Percentiles rank a stretch among this genome's conserved stretches.
Evolutionary conservation across 2,329 filamentous ascomycete genomes (phyloP).

Genomic region (Fusarium devonianum): DNA sequence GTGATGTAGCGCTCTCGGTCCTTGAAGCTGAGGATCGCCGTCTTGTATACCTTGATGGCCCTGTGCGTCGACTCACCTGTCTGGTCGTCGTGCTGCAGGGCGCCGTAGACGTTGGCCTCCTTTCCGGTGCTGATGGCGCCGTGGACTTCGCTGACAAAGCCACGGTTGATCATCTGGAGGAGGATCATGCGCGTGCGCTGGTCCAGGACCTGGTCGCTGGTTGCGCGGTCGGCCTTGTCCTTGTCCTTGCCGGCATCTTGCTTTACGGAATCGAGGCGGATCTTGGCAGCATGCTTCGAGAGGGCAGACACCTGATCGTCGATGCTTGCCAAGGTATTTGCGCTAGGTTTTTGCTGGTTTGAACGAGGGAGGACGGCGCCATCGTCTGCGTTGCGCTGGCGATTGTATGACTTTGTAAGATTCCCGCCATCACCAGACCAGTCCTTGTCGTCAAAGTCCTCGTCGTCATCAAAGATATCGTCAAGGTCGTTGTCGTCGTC

Average conservation of each 20-base stretch:
- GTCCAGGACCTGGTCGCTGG: slow-evolving; percentile 93
- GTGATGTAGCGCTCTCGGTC: slow-evolving; percentile 95
- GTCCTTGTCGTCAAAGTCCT: slow-evolving; percentile 70
- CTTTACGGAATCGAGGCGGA: slow-evolving; percentile 75
- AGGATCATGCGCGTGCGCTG: slow-evolving; percentile 94
- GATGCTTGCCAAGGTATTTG: slow-evolving; percentile 80
- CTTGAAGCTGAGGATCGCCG: slow-evolving; percentile 96
- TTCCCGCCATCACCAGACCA: slow-evolving; percentile 68
- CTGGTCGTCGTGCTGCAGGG: slow-evolving; percentile 68
- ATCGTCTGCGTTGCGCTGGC: slow-evolving; percentile 73
- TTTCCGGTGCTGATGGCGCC: slow-evolving; percentile 96
- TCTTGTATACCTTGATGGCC: slow-evolving; percentile 99
- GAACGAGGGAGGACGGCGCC: slow-evolving; percentile 67
- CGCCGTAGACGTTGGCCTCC: slow-evolving; percentile 97
- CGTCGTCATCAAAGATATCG: slow-evolving; percentile 51
- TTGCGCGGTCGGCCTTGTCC: slow-evolving; percentile 92
- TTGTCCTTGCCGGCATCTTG: slow-evolving; percentile 65
- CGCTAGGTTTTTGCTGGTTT: slow-evolving; percentile 79
- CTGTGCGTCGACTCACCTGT: slow-evolving; percentile 69
- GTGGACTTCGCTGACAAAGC: slow-evolving; percentile 88
- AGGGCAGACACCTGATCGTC: slow-evolving; percentile 90
- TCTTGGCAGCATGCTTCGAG: slow-evolving; percentile 83
- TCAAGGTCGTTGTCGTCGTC: slow-evolving; percentile 38
- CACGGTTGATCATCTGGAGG: slow-evolving; percentile 93
- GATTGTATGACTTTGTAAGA: slow-evolving; percentile 87